phyloP scores from a whole-genome alignment of 768 basidiomycete genomes.

The Paxillus involutus region DNA sequence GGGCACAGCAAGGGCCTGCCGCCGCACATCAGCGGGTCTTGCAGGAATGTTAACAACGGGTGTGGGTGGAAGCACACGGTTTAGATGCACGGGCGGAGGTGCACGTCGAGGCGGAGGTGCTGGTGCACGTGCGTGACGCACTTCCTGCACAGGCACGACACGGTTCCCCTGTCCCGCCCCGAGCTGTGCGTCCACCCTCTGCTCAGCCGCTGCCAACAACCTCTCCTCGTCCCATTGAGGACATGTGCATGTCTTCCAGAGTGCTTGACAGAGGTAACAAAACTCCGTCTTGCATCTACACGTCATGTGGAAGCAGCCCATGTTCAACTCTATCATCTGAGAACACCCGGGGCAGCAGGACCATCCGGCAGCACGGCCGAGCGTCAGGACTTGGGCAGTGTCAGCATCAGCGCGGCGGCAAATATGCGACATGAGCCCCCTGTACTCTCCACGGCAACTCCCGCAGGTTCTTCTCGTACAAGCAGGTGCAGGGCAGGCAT shows the following conservation, averaged over 20 bases:
- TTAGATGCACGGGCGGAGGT: too few species aligned
- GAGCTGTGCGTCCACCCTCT: conserved; percentile 41
- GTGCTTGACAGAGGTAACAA: conserved; percentile 48
- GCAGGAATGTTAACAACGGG: neutral
- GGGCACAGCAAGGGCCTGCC: too few species aligned
- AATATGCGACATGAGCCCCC: conserved; percentile 21
- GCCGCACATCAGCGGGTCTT: neutral
- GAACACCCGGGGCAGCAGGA: conserved; percentile 40
- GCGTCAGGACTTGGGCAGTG: conserved; percentile 25
- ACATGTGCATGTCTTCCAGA: conserved; percentile 67
- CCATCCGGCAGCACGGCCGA: conserved; percentile 33
- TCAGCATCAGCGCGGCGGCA: conserved; percentile 23
- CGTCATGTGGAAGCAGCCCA: conserved; percentile 42
- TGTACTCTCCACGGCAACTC: conserved; percentile 23
- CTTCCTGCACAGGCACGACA: conserved; percentile 22
- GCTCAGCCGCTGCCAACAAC: conserved; percentile 40
- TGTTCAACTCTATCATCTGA: conserved; percentile 36
- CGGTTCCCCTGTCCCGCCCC: conserved; percentile 20
- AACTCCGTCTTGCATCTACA: conserved; percentile 40
- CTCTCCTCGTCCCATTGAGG: conserved; percentile 63
- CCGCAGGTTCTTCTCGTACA: conserved; percentile 26
- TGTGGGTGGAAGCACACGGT: too few species aligned
- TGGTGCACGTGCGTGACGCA: neutral
- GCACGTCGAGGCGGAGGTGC: too few species aligned
- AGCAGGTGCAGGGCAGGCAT: conserved; percentile 16